These are phyloP conservation scores for Lipomyces orientalis DNA, from an alignment of 805 yeast species.

Conservation along the genomic window DNA sequence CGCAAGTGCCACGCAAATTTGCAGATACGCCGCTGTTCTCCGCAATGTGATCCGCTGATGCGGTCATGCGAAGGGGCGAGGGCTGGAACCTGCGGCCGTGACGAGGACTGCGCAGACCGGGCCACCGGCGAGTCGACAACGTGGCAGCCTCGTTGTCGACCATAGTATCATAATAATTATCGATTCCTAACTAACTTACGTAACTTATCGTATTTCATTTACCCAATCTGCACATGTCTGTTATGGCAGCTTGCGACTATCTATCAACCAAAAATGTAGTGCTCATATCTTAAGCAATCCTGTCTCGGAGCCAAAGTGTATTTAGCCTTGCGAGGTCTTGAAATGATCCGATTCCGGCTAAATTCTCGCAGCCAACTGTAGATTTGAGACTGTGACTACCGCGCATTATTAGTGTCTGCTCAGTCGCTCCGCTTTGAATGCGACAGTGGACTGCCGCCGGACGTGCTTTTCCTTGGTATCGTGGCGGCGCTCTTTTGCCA, in stretches of 20 bases:
- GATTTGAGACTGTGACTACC: not conserved
- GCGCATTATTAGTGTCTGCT: not conserved
- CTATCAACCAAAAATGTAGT: not conserved
- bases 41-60: not conserved
- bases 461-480: constrained; percentile 4
- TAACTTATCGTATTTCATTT: too few relatives aligned
- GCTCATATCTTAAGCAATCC: not conserved
- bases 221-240: too few relatives aligned
- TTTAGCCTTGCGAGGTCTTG: not conserved
- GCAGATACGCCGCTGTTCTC: not conserved
- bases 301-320: not conserved
- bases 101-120: not conserved
- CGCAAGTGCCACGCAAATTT: not conserved
- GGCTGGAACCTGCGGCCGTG: not conserved
- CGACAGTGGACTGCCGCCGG: constrained; percentile 29
- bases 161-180: too few relatives aligned
- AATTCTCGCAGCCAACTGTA: not conserved
- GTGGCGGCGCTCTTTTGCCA: constrained; percentile 9
- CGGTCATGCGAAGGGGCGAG: not conserved
- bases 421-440: constrained; percentile 17
- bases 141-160: not conserved
- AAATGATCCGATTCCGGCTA: not conserved
- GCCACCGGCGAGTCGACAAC: constrained; percentile 7
- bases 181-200: too few relatives aligned
- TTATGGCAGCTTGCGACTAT: not conserved